These are phyloP conservation scores for Athelia psychrophila DNA, from an alignment of 1,284 basidiomycete genomes.

Conservation along the genomic window DNA sequence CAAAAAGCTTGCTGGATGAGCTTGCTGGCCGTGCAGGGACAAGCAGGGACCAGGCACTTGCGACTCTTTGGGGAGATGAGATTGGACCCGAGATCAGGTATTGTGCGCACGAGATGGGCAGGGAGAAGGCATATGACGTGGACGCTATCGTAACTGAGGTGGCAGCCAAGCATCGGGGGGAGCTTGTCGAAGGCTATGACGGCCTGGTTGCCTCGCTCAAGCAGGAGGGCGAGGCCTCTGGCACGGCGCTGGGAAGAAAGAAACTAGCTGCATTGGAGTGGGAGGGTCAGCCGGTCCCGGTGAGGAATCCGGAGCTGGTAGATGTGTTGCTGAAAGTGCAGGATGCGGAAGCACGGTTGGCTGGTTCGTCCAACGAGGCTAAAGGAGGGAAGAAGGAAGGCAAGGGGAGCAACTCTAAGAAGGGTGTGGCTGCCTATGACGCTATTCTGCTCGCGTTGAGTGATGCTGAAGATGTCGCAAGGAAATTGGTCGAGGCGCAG, in stretches of 20 bases:
- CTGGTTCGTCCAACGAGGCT: conserved; percentile 25
- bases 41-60: conserved; percentile 90
- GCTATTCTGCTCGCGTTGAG: conserved; percentile 78
- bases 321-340: conserved; percentile 85
- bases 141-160: conserved; percentile 77
- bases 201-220: conserved; percentile 53
- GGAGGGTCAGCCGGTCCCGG: conserved; percentile 82
- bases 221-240: conserved; percentile 35
- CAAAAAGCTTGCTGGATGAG: conserved; percentile 72
- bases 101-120: conserved; percentile 86
- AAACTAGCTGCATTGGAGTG: conserved; percentile 67
- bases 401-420: conserved; percentile 55
- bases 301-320: conserved; percentile 90
- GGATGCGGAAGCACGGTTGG: conserved; percentile 63
- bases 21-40: conserved; percentile 68
- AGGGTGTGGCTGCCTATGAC: conserved; percentile 80
- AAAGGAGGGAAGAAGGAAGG: conserved; percentile 33
- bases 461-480: conserved; percentile 83
- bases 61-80: conserved; percentile 81
- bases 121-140: conserved; percentile 77
- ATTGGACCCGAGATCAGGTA: conserved; percentile 91
- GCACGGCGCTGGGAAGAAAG: conserved; percentile 44
- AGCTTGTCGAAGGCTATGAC: conserved; percentile 67
- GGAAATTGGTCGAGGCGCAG: conserved; percentile 77
- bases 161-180: conserved; percentile 54